phyloP scores from a whole-genome alignment of 805 yeast genomes.

The Candida pini region DNA sequence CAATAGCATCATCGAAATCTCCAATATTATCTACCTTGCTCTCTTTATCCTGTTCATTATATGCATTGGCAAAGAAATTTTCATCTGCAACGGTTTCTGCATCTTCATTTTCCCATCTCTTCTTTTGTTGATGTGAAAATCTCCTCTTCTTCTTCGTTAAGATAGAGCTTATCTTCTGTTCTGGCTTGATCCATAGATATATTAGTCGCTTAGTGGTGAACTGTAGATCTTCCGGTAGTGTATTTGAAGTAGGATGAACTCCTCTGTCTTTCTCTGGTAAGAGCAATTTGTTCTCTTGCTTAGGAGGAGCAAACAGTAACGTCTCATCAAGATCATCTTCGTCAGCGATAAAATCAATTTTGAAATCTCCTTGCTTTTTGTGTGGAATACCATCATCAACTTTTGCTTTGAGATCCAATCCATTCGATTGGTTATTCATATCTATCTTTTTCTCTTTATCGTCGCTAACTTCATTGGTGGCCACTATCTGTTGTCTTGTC shows the following conservation, averaged over 20 bases:
- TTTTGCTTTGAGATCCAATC: background rate
- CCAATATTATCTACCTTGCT: constrained; percentile 9
- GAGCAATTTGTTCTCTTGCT: constrained; percentile 15
- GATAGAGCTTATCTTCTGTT: constrained; percentile 23
- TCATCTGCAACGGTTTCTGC: constrained; percentile 47
- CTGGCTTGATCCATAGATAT: constrained; percentile 42
- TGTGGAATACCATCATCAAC: constrained; percentile 4
- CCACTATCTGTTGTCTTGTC: constrained; percentile 3
- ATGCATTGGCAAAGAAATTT: constrained; percentile 45
- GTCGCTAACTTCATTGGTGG: background rate
- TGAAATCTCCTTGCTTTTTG: constrained; percentile 9
- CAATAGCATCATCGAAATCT: constrained; percentile 15
- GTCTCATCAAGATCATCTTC: constrained; percentile 18
- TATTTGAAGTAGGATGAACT: constrained; percentile 20
- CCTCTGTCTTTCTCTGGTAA: constrained; percentile 22
- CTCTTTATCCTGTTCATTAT: constrained; percentile 27
- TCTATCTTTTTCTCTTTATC: background rate
- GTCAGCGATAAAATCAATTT: constrained; percentile 25
- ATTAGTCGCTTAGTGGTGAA: constrained; percentile 45
- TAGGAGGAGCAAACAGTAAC: constrained; percentile 23
- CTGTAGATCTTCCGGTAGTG: constrained; percentile 45
- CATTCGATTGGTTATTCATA: background rate
- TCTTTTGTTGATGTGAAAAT: constrained; percentile 4
- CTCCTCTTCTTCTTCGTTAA: constrained; percentile 20
- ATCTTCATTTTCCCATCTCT: constrained; percentile 19